These are phyloP conservation scores for Marchantia paleacea DNA, from an alignment of 225 moss, liverwort and hornwort species.

Conservation along the genomic window DNA sequence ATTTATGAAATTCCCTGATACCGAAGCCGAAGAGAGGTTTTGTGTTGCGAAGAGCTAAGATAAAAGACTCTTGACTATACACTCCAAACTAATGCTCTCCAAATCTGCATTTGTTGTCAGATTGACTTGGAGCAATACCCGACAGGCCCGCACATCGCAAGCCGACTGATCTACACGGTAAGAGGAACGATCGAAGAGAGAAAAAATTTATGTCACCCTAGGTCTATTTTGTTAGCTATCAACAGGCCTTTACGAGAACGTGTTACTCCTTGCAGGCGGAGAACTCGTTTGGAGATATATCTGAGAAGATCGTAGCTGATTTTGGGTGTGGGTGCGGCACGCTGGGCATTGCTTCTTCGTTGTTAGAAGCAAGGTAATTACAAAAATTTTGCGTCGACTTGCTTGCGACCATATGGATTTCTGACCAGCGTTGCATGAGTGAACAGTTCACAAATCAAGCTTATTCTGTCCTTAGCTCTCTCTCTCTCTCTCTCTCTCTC, in stretches of 20 bases:
- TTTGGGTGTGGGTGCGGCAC: constrained; percentile 98
- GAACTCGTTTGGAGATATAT: constrained; percentile 82
- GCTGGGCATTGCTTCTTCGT: constrained; percentile 72
- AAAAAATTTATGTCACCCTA: not conserved
- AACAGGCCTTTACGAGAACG: too few relatives aligned
- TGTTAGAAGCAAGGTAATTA: constrained; percentile 79
- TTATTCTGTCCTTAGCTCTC: too few relatives aligned
- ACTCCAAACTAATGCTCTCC: not conserved
- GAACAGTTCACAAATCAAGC: too few relatives aligned
- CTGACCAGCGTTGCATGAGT: too few relatives aligned
- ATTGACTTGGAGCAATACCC: constrained; percentile 96
- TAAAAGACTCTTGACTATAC: not conserved
- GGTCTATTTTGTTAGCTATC: not conserved
- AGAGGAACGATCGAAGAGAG: not conserved
- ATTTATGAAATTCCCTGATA: not conserved
- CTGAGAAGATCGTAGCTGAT: constrained; percentile 79
- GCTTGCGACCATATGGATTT: too few relatives aligned
- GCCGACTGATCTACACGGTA: constrained; percentile 90
- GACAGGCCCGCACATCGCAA: constrained; percentile 91
- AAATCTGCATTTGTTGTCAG: constrained; percentile 32
- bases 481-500: too few relatives aligned
- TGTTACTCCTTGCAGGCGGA: constrained; percentile 53
- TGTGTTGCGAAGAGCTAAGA: not conserved
- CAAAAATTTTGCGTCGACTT: too few relatives aligned
- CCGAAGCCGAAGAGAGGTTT: not conserved